A percentile compares a stretch with the other conserved stretches of the same genome.
phyloP scores from a whole-genome alignment of 176 grass and related monocot species.

The Cocos nucifera region DNA sequence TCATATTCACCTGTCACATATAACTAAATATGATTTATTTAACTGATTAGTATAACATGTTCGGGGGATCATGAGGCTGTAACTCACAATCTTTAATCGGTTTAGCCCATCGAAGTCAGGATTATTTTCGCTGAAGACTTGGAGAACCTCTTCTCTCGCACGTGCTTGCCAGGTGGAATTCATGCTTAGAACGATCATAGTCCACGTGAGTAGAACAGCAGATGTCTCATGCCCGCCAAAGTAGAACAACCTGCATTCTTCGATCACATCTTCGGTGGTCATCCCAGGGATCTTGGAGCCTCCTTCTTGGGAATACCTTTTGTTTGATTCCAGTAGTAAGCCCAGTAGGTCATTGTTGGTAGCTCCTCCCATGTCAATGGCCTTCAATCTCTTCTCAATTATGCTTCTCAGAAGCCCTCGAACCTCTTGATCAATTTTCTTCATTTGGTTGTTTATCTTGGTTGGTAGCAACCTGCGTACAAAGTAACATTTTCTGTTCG shows the following conservation, averaged over 20 bases:
- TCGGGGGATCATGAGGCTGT: background rate
- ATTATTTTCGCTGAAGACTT: constrained; percentile 36
- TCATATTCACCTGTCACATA: constrained; percentile 46
- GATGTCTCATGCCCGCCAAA: constrained; percentile 81
- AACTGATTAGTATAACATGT: background rate
- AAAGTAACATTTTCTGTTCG: too few relatives aligned
- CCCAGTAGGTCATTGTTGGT: constrained; percentile 48
- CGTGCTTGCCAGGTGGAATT: constrained; percentile 63
- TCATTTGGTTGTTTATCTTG: constrained; percentile 50
- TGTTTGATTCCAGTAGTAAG: constrained; percentile 67
- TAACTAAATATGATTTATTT: background rate
- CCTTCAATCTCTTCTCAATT: constrained; percentile 46
- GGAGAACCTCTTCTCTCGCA: constrained; percentile 71
- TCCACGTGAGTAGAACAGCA: constrained; percentile 77
- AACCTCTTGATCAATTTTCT: constrained; percentile 30
- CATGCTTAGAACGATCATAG: constrained; percentile 57
- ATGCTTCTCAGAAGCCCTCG: constrained; percentile 31
- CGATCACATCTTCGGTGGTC: constrained; percentile 55
- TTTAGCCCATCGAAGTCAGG: constrained; percentile 48
- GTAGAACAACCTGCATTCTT: constrained; percentile 88
- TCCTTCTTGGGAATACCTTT: constrained; percentile 26
- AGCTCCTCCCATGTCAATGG: constrained; percentile 29
- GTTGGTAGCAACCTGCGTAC: constrained; percentile 29
- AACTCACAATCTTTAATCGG: constrained; percentile 67
- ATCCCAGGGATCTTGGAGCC: constrained; percentile 24